phyloP scores from a whole-genome alignment of 345 rosid species.

The Camelina sativa region DNA sequence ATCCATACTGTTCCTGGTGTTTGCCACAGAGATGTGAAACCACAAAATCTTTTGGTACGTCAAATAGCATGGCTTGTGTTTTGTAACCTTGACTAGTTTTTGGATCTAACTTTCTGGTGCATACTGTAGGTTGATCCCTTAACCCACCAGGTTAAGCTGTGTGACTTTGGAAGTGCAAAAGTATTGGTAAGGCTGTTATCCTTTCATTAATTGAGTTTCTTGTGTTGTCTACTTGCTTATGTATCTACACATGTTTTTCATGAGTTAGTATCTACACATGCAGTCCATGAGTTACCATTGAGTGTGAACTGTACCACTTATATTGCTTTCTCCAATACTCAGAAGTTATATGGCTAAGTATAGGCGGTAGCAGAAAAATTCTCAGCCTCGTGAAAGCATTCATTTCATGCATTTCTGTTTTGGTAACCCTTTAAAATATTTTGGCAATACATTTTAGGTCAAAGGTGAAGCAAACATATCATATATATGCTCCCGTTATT shows the following conservation, averaged over 20 bases:
- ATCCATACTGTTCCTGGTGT: slow-evolving; percentile 81
- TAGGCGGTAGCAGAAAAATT: not conserved
- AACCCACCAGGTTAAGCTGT: slow-evolving; percentile 79
- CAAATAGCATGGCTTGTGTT: slow-evolving; percentile 1
- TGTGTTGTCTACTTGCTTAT: slow-evolving; percentile 3
- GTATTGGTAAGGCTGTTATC: slow-evolving; percentile 54
- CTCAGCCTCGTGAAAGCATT: not conserved
- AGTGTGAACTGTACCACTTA: not conserved
- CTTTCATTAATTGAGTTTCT: not conserved
- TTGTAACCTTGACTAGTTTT: slow-evolving; percentile 5
- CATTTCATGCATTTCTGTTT: slow-evolving; percentile 2
- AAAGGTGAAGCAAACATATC: slow-evolving; percentile 82
- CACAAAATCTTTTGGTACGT: slow-evolving; percentile 88
- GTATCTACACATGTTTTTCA: slow-evolving; percentile 4
- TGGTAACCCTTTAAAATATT: not conserved
- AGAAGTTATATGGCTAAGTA: no score
- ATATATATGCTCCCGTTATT: slow-evolving; percentile 82
- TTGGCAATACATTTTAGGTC: slow-evolving; percentile 50
- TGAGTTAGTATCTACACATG: slow-evolving; percentile 7
- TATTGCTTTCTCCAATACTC: no score
- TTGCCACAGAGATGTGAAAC: slow-evolving; percentile 93
- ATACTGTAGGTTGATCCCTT: slow-evolving; percentile 71
- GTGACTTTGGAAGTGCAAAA: slow-evolving; percentile 88
- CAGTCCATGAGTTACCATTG: not conserved
- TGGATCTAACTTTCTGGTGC: slow-evolving; percentile 29